A percentile compares a stretch with the other conserved stretches of the same genome.
phyloP scores from a whole-genome alignment of 805 yeast genomes.

The Teunomyces aglyptinius region DNA sequence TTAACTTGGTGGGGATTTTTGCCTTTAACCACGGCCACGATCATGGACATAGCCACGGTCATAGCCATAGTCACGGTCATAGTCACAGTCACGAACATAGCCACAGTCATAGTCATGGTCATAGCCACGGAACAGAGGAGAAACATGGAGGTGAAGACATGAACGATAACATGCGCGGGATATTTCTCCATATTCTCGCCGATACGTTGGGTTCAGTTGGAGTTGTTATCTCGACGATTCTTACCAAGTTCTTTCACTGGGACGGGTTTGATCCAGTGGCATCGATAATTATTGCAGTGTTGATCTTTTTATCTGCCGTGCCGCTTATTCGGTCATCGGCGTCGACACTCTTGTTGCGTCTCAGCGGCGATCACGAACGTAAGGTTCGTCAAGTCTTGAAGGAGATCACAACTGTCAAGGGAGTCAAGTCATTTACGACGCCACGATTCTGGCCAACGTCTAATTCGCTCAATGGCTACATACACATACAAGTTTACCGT shows the following conservation, averaged over 20 bases:
- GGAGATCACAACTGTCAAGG: slow-evolving; percentile 68
- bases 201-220: slow-evolving; percentile 97
- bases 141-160: slow-evolving; percentile 12
- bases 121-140: slow-evolving; percentile 5
- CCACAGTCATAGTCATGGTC: slow-evolving; percentile 26
- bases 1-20: slow-evolving; percentile 87
- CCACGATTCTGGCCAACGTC: slow-evolving; percentile 86
- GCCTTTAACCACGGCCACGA: slow-evolving; percentile 88
- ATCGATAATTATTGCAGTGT: slow-evolving; percentile 77
- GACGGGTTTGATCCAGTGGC: slow-evolving; percentile 91
- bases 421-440: slow-evolving; percentile 79
- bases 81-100: slow-evolving; percentile 34
- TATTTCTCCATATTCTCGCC: slow-evolving; percentile 88
- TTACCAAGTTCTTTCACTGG: slow-evolving; percentile 65
- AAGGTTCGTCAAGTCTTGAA: slow-evolving; percentile 61
- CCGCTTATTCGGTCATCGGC: slow-evolving; percentile 85
- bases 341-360: slow-evolving; percentile 61
- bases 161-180: slow-evolving; percentile 85
- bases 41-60: slow-evolving; percentile 42
- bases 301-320: slow-evolving; percentile 77
- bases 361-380: slow-evolving; percentile 59
- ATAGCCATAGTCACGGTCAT: slow-evolving; percentile 42
- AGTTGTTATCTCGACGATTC: slow-evolving; percentile 84
- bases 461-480: slow-evolving; percentile 51
- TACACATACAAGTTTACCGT: slow-evolving; percentile 71